Percentiles rank a stretch among this genome's conserved stretches.
Evolutionary conservation across 495 filamentous ascomycete genomes (phyloP).

Genomic region (Pseudotulostoma volvatum): DNA sequence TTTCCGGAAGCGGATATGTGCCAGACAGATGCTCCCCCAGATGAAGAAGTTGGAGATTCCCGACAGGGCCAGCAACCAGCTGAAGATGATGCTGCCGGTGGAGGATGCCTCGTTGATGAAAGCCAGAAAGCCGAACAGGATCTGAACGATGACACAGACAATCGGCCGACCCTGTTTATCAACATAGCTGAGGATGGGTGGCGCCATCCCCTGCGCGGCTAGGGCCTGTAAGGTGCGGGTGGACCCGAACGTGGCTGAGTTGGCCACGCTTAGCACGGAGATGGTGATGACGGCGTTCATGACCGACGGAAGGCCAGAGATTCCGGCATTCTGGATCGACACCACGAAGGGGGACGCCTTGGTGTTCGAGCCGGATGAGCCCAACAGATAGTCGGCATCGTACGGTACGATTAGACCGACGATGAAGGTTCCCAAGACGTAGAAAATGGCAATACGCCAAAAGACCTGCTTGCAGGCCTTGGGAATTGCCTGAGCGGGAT

Average conservation of each 20-base stretch:
- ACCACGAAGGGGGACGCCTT: conserved; percentile 61
- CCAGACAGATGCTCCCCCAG: conserved; percentile 54
- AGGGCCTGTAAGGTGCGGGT: conserved; percentile 50
- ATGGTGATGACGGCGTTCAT: conserved; percentile 62
- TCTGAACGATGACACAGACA: conserved; percentile 33
- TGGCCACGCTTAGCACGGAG: conserved; percentile 49
- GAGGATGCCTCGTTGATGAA: conserved; percentile 33
- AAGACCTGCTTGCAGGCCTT: conserved; percentile 59
- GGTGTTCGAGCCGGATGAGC: conserved; percentile 30
- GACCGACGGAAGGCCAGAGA: conserved; percentile 48
- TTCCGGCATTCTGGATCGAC: conserved; percentile 48
- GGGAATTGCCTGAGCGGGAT: conserved; percentile 48
- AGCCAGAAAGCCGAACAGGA: conserved; percentile 38
- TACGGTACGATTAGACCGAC: conserved; percentile 55
- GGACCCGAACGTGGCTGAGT: conserved; percentile 45
- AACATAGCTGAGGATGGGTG: conserved; percentile 38
- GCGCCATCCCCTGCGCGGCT: conserved; percentile 38
- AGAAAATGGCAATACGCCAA: conserved; percentile 63
- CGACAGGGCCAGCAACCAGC: conserved; percentile 54
- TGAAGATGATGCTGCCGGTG: conserved; percentile 25
- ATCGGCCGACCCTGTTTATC: conserved; percentile 42
- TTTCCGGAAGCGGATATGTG: conserved; percentile 59
- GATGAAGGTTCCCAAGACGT: conserved; percentile 55
- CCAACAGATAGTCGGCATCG: conserved; percentile 28
- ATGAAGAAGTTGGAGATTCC: conserved; percentile 52